These are phyloP conservation scores for Apiospora sp. DNA, from an alignment of 2,329 filamentous ascomycete genomes.

Conservation along the genomic window DNA sequence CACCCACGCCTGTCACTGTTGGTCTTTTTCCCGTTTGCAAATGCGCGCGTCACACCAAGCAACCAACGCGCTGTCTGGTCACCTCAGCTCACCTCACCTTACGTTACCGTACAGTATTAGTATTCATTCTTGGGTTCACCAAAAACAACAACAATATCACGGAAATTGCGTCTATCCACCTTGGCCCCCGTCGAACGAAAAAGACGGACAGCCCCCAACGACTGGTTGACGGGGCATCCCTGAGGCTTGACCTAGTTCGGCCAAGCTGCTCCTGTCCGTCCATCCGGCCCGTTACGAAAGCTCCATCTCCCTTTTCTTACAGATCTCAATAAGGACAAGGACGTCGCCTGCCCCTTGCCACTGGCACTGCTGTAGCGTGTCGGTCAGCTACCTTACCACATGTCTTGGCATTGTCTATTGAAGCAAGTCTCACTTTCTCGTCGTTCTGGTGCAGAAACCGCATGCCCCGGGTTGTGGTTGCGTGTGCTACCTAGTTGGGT, in stretches of 20 bases:
- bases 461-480: background rate
- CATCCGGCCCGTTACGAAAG: conserved; percentile 19
- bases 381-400: conserved; percentile 1
- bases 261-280: conserved; percentile 6
- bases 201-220: conserved; percentile 6
- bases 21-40: conserved; percentile 3
- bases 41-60: conserved; percentile 11
- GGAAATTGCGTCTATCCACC: conserved; percentile 20
- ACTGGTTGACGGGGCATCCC: conserved; percentile 22
- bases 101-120: conserved; percentile 14
- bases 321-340: conserved; percentile 16
- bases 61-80: background rate
- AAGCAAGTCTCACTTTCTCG: conserved; percentile 2
- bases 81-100: background rate
- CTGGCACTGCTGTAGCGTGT: background rate
- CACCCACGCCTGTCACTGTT: background rate
- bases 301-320: conserved; percentile 15
- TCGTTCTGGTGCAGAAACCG: background rate
- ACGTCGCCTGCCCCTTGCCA: background rate
- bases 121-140: conserved; percentile 5
- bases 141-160: conserved; percentile 15
- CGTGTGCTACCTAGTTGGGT: background rate
- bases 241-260: conserved; percentile 12
- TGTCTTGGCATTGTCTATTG: conserved; percentile 3
- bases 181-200: background rate